A percentile compares a stretch with the other conserved stretches of the same genome.
These are phyloP conservation scores for Colletotrichum spinosum DNA, from an alignment of 2,329 filamentous ascomycete genomes.

Conservation along the genomic window DNA sequence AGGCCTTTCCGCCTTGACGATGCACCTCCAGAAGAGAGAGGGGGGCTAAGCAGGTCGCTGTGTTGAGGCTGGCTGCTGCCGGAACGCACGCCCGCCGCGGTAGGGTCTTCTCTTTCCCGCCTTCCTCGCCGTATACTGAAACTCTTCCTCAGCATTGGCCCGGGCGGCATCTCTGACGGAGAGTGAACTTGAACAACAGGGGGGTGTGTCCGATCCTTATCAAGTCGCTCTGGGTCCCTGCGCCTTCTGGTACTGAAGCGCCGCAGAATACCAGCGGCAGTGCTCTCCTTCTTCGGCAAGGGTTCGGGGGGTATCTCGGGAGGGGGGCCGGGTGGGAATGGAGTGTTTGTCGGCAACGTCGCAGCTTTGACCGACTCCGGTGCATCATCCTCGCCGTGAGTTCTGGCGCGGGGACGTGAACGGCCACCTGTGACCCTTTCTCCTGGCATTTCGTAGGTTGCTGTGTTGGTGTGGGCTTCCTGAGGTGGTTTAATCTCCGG, in stretches of 20 bases:
- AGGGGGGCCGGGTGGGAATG: constrained; percentile 65
- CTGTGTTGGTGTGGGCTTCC: constrained; percentile 88
- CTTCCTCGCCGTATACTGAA: constrained; percentile 81
- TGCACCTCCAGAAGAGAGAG: constrained; percentile 69
- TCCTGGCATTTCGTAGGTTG: constrained; percentile 87
- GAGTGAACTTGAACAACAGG: constrained; percentile 83
- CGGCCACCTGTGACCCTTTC: constrained; percentile 88
- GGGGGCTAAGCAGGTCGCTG: constrained; percentile 82
- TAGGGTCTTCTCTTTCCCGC: constrained; percentile 64
- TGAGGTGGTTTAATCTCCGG: constrained; percentile 85
- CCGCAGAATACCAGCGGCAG: constrained; percentile 84
- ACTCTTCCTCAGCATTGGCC: constrained; percentile 77
- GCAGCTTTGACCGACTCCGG: constrained; percentile 78
- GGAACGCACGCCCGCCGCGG: constrained; percentile 60
- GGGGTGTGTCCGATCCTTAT: constrained; percentile 76
- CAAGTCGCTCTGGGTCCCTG: constrained; percentile 72
- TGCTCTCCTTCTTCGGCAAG: constrained; percentile 84
- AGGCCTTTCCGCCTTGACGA: constrained; percentile 76
- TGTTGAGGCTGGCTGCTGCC: constrained; percentile 78
- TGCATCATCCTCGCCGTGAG: constrained; percentile 93
- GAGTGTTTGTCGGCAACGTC: constrained; percentile 62
- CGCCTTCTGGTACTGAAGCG: constrained; percentile 90
- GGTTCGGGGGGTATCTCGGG: constrained; percentile 69
- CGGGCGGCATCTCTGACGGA: constrained; percentile 72
- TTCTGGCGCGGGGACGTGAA: constrained; percentile 86